Evolutionary conservation across 495 filamentous ascomycete genomes (phyloP), one percentile per base, ranked within the genome.

Genomic region (Delitschia confertaspora): DNA sequence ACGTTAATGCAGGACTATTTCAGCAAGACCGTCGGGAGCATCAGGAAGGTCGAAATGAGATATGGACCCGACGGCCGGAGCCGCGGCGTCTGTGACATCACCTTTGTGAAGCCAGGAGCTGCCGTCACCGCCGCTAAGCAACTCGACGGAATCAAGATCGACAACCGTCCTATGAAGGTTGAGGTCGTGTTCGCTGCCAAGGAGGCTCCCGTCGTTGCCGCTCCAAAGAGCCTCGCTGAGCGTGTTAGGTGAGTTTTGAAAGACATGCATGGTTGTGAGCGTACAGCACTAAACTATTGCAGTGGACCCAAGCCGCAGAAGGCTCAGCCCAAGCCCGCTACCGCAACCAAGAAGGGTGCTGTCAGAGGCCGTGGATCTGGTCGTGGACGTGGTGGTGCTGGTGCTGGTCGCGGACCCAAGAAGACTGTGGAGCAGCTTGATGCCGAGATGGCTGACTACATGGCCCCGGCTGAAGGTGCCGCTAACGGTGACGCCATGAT

Each of bases 371-470:
- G 29, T 16, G 37, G 33, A 4, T 59, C 67, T 34, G 72, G 74
- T 52, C 63, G 67, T 45, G 35, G 38, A 22, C 23, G 47, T 24
- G 41, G 47, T 33, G 31, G 46, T 67, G 69, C 30, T 29, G 37
- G 46, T 51, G 65, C 62, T 44, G 61, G 60, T 41, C 83, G 84
- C 38, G 63, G 71, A n/a, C 93, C 93, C 78, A 72, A 73, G 41
- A 94, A 93, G 78, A 88, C 85, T 8, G 75, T 78, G 2, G 88
- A 93, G 60, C 86, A 95, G 67, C 72, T 95, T 8, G 88, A 95
- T 60, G 84, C 83, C 6, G 88, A 95, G 56, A 94, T 95, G 88
- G 74, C 74, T 5, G 88, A 95, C 55, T 95, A 94, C 66, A 93
- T 89, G 54, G 75, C 68, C 3, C 57, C 64, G 18, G 61, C 56